Conservation (phyloP, 2,329 filamentous ascomycete genomes). For the Monosporascus sp. region DNA sequence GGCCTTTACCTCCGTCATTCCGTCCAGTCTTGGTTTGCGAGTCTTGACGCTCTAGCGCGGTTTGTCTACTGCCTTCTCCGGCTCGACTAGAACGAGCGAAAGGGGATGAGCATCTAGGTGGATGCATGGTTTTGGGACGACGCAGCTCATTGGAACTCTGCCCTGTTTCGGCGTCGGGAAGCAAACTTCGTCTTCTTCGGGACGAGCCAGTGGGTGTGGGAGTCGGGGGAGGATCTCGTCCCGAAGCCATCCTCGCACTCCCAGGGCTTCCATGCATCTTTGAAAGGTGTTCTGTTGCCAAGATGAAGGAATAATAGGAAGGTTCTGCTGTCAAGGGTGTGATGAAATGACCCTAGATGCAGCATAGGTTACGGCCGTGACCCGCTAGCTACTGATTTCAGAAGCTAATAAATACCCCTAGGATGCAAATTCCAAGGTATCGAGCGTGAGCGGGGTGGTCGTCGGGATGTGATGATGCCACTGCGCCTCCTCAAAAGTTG, state of each 20-base stretch:
- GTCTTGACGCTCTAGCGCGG: neutral
- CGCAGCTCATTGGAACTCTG: too few relatives aligned
- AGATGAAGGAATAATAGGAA: neutral
- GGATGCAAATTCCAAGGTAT: neutral
- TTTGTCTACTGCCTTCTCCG: neutral
- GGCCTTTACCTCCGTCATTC: neutral
- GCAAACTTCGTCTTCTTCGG: too few relatives aligned
- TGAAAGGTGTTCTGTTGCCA: neutral
- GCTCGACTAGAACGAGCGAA: neutral
- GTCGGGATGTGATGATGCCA: too few relatives aligned
- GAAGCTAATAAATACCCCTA: neutral
- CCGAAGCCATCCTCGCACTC: neutral
- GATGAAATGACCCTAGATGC: neutral
- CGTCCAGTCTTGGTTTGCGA: neutral
- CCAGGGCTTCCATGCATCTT: neutral
- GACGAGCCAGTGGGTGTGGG: neutral
- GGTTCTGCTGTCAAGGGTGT: neutral
- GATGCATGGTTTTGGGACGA: too few relatives aligned
- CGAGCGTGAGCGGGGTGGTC: too few relatives aligned
- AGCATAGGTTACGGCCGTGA: neutral
- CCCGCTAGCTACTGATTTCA: too few relatives aligned
- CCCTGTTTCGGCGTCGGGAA: too few relatives aligned
- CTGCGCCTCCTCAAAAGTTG: too few relatives aligned
- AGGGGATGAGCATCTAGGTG: too few relatives aligned
- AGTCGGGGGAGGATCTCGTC: neutral